Percentiles rank a stretch among this genome's conserved stretches.
phyloP scores from a whole-genome alignment of 257 asterid species.

The Scutellaria galericulata region DNA sequence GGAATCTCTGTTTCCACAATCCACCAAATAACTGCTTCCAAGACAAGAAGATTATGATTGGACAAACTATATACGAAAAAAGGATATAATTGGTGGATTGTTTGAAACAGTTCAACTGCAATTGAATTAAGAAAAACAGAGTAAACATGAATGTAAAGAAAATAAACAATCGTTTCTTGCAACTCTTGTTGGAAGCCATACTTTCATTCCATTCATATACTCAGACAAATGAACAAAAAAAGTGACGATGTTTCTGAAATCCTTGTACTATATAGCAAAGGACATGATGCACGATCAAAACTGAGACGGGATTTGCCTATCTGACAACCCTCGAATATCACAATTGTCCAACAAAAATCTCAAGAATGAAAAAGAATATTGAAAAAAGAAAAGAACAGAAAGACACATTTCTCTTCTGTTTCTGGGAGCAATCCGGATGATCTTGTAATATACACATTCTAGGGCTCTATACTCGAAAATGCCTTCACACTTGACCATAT shows the following conservation, averaged over 20 bases:
- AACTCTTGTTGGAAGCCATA: constrained; percentile 24
- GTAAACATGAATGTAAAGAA: background rate
- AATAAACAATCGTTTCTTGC: constrained; percentile 23
- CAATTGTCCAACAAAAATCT: constrained; percentile 35
- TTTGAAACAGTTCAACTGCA: constrained; percentile 32
- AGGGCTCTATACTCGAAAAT: constrained; percentile 35
- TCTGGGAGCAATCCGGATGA: constrained; percentile 32
- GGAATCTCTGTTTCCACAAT: constrained; percentile 38
- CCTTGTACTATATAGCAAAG: constrained; percentile 32
- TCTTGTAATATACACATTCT: constrained; percentile 56
- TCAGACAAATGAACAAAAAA: constrained; percentile 28
- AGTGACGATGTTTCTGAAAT: constrained; percentile 26
- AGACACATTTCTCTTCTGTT: constrained; percentile 5
- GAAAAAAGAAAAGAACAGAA: background rate
- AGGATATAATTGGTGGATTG: constrained; percentile 10
- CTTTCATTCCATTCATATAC: constrained; percentile 23
- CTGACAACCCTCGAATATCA: constrained; percentile 37
- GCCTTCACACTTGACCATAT: constrained; percentile 47
- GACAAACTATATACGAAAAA: background rate
- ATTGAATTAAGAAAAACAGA: background rate
- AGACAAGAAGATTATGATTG: background rate
- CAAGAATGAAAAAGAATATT: constrained; percentile 6
- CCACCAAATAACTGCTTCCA: constrained; percentile 27
- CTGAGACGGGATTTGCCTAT: constrained; percentile 51
- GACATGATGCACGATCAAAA: constrained; percentile 52